Conservation (phyloP, 2,329 filamentous ascomycete species). For the Byssochlamys sp. region DNA sequence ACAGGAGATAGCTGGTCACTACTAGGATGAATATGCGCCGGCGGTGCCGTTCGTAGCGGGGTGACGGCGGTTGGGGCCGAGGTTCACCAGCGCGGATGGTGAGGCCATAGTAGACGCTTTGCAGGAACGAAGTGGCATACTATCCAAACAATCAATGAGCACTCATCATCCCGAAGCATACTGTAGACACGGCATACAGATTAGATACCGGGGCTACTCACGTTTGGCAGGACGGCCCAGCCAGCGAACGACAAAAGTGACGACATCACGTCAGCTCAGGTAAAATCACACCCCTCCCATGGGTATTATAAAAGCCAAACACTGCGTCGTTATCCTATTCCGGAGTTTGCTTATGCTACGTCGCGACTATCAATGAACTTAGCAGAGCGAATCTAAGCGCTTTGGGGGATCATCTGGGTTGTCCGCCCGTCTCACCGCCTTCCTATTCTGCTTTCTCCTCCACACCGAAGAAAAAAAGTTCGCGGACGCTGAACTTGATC, state of each 20-base stretch:
- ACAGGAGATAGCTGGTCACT: constrained; percentile 72
- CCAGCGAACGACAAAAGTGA: constrained; percentile 47
- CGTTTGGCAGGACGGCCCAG: constrained; percentile 55
- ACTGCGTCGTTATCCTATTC: background rate
- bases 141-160: background rate
- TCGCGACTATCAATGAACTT: background rate
- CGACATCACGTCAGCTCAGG: constrained; percentile 24
- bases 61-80: constrained; percentile 58
- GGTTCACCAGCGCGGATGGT: constrained; percentile 83
- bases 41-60: constrained; percentile 62
- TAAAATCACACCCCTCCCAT: constrained; percentile 1
- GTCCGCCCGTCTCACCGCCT: constrained; percentile 1
- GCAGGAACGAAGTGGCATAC: constrained; percentile 68
- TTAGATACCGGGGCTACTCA: constrained; percentile 25
- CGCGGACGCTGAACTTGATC: constrained; percentile 6
- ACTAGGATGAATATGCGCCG: constrained; percentile 75
- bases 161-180: background rate
- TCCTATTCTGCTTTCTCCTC: constrained; percentile 3
- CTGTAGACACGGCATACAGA: background rate
- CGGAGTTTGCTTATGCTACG: background rate
- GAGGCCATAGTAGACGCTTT: constrained; percentile 75
- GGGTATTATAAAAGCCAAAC: background rate
- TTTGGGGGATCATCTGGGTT: background rate
- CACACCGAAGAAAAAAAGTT: constrained; percentile 10
- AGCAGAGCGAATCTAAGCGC: background rate